These are phyloP conservation scores for Mycena kentingensis DNA, from an alignment of 768 basidiomycete genomes.

Conservation along the genomic window DNA sequence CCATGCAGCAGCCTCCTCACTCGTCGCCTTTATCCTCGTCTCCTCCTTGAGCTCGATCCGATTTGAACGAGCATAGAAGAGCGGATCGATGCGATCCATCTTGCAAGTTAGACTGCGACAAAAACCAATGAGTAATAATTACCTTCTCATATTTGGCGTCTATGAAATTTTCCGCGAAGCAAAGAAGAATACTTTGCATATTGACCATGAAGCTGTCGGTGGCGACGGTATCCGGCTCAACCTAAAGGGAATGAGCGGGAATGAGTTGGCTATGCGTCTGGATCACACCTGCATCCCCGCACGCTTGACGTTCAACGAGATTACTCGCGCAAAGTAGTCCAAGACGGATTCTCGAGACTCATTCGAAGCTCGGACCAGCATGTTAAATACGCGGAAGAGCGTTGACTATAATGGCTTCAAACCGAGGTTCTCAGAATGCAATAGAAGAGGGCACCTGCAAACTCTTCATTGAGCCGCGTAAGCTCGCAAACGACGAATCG, in stretches of 20 bases:
- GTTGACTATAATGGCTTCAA: conserved; percentile 40
- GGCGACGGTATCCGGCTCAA: conserved; percentile 83
- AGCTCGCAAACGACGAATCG: conserved; percentile 79
- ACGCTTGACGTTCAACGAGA: conserved; percentile 79
- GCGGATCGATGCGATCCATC: conserved; percentile 89
- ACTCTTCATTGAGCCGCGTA: conserved; percentile 83
- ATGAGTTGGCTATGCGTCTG: not conserved
- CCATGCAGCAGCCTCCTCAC: conserved; percentile 82
- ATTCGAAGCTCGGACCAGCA: conserved; percentile 81
- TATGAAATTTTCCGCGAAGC: conserved; percentile 93
- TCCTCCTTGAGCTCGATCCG: conserved; percentile 83
- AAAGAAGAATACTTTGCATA: conserved; percentile 75
- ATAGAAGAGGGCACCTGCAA: conserved; percentile 58
- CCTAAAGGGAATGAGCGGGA: conserved; percentile 40
- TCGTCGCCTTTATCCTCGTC: conserved; percentile 91
- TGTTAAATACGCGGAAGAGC: conserved; percentile 86
- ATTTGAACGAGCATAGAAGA: conserved; percentile 72
- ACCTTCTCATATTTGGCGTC: conserved; percentile 90
- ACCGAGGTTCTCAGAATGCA: not conserved
- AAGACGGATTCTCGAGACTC: conserved; percentile 81
- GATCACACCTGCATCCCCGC: conserved; percentile 81
- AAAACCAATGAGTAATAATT: not conserved
- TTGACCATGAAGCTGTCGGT: conserved; percentile 94
- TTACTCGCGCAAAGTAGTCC: conserved; percentile 73
- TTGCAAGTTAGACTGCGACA: conserved; percentile 31